Conservation (phyloP, 257 asterid species). For the Datura wrightii region DNA sequence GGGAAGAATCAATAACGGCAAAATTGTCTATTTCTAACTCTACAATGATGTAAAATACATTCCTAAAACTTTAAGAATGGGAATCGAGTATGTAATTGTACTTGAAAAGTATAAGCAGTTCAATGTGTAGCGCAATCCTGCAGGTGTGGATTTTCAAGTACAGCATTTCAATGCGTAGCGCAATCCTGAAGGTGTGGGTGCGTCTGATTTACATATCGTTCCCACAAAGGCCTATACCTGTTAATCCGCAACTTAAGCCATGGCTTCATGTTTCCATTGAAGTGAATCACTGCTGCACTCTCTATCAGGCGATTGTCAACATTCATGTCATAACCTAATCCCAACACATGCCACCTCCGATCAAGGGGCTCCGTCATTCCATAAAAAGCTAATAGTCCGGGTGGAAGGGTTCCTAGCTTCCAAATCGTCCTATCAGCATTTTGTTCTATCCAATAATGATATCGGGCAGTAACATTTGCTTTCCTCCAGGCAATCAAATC, state of each 20-base stretch:
- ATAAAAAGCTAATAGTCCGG: conserved; percentile 79
- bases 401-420: conserved; percentile 91
- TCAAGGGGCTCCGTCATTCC: conserved; percentile 88
- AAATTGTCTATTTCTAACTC: conserved; percentile 57
- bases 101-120: conserved; percentile 41
- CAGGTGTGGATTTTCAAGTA: conserved; percentile 40
- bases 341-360: conserved; percentile 88
- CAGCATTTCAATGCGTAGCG: conserved; percentile 53
- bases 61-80: conserved; percentile 19
- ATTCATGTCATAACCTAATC: conserved; percentile 75
- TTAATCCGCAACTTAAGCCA: conserved; percentile 82
- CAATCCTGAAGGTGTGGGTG: conserved; percentile 70
- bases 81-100: conserved; percentile 42
- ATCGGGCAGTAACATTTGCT: conserved; percentile 67
- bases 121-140: conserved; percentile 68
- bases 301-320: conserved; percentile 76
- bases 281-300: conserved; percentile 87
- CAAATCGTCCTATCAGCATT: conserved; percentile 67
- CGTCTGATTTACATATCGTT: conserved; percentile 66
- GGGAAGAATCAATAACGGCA: conserved; percentile 45
- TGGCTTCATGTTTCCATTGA: conserved; percentile 90
- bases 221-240: conserved; percentile 84
- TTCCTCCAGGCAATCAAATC: conserved; percentile 84
- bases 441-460: conserved; percentile 76
- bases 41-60: conserved; percentile 36